Evolutionary conservation across 768 basidiomycete genomes (phyloP).

Genomic region (Atractiella rhizophila): DNA sequence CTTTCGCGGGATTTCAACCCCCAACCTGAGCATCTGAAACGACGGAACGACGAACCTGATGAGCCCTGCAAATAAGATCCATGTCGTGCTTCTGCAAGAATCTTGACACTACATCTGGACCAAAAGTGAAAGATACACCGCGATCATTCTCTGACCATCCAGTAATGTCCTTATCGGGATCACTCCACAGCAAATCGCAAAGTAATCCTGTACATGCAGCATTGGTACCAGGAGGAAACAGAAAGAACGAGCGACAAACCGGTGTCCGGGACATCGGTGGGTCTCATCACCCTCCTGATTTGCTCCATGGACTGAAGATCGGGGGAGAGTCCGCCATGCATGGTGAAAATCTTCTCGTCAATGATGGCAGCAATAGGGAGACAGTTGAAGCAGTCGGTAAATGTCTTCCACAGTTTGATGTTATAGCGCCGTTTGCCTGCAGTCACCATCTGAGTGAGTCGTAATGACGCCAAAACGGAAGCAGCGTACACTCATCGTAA

Average conservation of each 20-base stretch:
- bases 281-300: slow-evolving; percentile 94
- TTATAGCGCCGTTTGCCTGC: slow-evolving; percentile 98
- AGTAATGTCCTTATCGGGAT: slow-evolving; percentile 97
- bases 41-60: too few species aligned
- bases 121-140: slow-evolving; percentile 96
- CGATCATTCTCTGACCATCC: slow-evolving; percentile 99
- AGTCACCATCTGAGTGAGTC: not conserved
- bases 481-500: slow-evolving; percentile 89
- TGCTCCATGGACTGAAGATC: slow-evolving; percentile 99
- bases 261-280: slow-evolving; percentile 95
- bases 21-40: too few species aligned
- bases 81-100: slow-evolving; percentile 99
- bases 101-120: slow-evolving; percentile 87
- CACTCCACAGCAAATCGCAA: slow-evolving; percentile 93
- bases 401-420: slow-evolving; percentile 99
- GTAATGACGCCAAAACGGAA: not conserved
- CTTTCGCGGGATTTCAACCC: too few species aligned
- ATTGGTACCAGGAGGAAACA: not conserved
- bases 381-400: slow-evolving; percentile 99
- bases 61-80: slow-evolving; percentile 95
- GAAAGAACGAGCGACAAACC: slow-evolving; percentile 30
- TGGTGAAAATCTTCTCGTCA: slow-evolving; percentile 99
- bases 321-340: slow-evolving; percentile 93
- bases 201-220: slow-evolving; percentile 38
- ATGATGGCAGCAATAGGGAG: slow-evolving; percentile 97